A percentile compares a stretch with the other conserved stretches of the same genome.
Evolutionary conservation across 2,329 filamentous ascomycete species (phyloP).

Genomic region (Aspergillus fischeri): DNA sequence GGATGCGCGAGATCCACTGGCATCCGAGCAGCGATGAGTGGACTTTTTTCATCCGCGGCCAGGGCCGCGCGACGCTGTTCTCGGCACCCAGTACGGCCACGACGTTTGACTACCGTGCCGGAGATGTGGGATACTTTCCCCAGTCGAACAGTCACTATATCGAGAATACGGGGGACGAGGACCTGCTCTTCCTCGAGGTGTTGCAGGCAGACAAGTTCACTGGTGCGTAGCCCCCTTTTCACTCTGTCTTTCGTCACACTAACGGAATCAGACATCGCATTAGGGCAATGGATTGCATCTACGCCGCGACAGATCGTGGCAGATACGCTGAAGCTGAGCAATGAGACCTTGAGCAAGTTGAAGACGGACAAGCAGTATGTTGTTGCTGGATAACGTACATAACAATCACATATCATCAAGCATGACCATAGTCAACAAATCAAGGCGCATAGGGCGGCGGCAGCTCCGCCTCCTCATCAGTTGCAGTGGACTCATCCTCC

Average conservation of each 20-base stretch:
- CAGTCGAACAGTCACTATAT: constrained; percentile 77
- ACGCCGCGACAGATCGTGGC: constrained; percentile 56
- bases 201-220: constrained; percentile 66
- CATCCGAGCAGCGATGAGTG: constrained; percentile 75
- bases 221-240: constrained; percentile 12
- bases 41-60: constrained; percentile 72
- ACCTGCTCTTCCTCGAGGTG: constrained; percentile 71
- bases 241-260: not conserved
- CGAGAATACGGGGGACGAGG: constrained; percentile 70
- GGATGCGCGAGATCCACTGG: constrained; percentile 78
- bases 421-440: not conserved
- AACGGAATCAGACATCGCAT: constrained; percentile 38
- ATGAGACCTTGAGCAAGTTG: constrained; percentile 36
- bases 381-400: constrained; percentile 25
- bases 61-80: constrained; percentile 71
- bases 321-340: constrained; percentile 50
- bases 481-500: not conserved
- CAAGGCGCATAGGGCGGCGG: not conserved
- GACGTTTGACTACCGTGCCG: constrained; percentile 71
- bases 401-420: not conserved
- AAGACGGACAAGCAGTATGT: constrained; percentile 47
- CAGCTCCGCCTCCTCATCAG: not conserved
- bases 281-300: constrained; percentile 47
- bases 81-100: constrained; percentile 63
- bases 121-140: constrained; percentile 74